Base-by-base conservation (phyloP, 805 yeast genomes). In the Groenewaldozyma tartarivorans region DNA sequence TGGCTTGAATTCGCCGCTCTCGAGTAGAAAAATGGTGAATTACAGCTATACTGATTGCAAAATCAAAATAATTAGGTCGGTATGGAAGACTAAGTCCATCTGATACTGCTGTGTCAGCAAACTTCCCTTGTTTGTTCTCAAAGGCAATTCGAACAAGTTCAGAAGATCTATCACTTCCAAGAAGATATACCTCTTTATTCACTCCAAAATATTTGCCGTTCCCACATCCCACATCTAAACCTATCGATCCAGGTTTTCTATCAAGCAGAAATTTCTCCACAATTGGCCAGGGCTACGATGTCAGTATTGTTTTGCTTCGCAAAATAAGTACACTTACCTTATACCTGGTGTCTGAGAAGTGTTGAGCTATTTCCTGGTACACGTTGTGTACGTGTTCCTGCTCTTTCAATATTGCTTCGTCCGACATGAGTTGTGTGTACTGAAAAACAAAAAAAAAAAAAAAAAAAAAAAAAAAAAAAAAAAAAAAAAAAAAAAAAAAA, bases 221-320 rank as follows among this genome's bases (percentile, higher is more conserved):
- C 2, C 98, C 98, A 60, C 97, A 90, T 0, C 98, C 98, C 17
- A 90, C 85, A 62, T 92, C 98, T 21, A 87, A 68, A 1, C 98
- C 98, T 0, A 90, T 47, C 1, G 79, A 63, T 33, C 85, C 81
- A 4, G 63, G 62, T 0, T 56, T 44, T 51, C 74, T 72, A 1
- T 60, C 50, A 7, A 51, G 55, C 35, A 92, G 61, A 55, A 81
- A 92, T 45, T 69, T 60, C 39, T 83, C 84, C 20, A 92, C 98
- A 17, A 87, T 77, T 5, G 97, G 97, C 98, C 98, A 92, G 20
- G 97, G 96, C 65, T 24, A 24, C 29, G 13, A n/a, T n/a, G n/a
- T n/a, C n/a, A n/a, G n/a, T n/a, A n/a, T n/a, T n/a, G n/a, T n/a
- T 67, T n/a, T 29, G 37, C 11, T 21, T 15, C 13, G 11, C 20